Evolutionary conservation across 495 filamentous ascomycete genomes (phyloP).

Genomic region (Letharia columbiana): DNA sequence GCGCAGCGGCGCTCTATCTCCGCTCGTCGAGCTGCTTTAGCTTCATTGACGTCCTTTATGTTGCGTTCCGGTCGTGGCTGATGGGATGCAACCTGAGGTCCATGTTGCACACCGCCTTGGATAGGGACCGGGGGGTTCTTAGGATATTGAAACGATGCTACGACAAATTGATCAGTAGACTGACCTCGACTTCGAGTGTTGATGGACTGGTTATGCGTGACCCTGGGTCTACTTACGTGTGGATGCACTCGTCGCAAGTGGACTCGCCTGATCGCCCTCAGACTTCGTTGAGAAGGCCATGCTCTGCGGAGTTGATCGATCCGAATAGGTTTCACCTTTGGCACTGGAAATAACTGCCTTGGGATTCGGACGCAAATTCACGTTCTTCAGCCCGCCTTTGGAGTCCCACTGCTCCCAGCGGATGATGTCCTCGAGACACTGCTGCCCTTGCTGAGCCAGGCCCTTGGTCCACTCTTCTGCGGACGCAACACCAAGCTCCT

Average conservation of each 20-base stretch:
- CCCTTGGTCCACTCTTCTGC: conserved; percentile 70
- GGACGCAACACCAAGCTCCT: conserved; percentile 49
- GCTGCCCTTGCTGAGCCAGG: conserved; percentile 50
- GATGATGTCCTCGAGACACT: conserved; percentile 43
- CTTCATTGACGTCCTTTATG: conserved; percentile 41
- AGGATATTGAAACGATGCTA: conserved; percentile 16
- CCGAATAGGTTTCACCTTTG: conserved; percentile 13
- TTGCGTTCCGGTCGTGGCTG: conserved; percentile 32
- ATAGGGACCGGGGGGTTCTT: conserved; percentile 1
- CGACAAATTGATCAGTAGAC: conserved; percentile 4
- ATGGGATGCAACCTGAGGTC: conserved; percentile 5
- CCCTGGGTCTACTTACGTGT: conserved; percentile 12
- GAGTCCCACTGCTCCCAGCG: conserved; percentile 66
- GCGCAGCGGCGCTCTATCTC: conserved; percentile 63
- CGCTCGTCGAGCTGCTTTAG: conserved; percentile 49
- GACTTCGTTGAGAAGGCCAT: conserved; percentile 3
- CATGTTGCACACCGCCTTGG: conserved; percentile 7
- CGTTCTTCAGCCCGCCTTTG: conserved; percentile 33
- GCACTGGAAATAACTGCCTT: conserved; percentile 4
- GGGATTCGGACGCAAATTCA: conserved; percentile 14
- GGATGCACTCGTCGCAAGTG: conserved; percentile 8
- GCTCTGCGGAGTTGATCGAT: conserved; percentile 21
- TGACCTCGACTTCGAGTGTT: background rate
- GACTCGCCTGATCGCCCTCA: conserved; percentile 6
- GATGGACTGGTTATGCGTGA: background rate